phyloP scores from a whole-genome alignment of 73 alveolate genomes.

The Paraurostyla sp. region DNA sequence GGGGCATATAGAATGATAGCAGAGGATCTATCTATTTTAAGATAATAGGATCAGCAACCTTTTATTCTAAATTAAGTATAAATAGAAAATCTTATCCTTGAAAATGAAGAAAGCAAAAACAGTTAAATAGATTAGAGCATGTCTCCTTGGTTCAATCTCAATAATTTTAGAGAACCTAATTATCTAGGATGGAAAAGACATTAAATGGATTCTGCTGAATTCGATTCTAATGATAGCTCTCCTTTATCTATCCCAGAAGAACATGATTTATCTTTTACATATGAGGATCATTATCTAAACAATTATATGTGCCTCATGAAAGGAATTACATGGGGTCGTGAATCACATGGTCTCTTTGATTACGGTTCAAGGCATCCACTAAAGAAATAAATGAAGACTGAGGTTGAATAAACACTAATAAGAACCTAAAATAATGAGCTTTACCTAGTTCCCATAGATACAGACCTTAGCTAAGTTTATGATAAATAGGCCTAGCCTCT shows the following conservation, averaged over 20 bases:
- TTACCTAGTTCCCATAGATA: neutral
- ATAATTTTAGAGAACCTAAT: no score
- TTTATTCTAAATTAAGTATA: no score
- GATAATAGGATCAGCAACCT: no score
- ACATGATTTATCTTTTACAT: conserved; percentile 4
- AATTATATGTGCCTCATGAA: conserved; percentile 57
- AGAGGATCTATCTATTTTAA: no score
- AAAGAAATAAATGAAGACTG: conserved; percentile 31
- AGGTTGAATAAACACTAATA: conserved; percentile 13
- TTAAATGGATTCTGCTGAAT: neutral
- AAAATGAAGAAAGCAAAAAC: no score
- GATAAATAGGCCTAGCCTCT: conserved; percentile 48
- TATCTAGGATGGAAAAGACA: neutral
- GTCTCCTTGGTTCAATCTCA: no score
- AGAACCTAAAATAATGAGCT: conserved; percentile 34
- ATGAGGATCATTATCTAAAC: conserved; percentile 32
- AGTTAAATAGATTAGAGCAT: no score
- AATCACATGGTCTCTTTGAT: conserved; percentile 82
- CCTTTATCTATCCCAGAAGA: conserved; percentile 30
- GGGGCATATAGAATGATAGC: no score
- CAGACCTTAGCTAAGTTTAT: conserved; percentile 15
- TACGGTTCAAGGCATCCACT: conserved; percentile 59
- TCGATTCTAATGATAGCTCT: conserved; percentile 27
- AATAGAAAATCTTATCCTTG: no score
- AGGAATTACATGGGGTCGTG: conserved; percentile 81